Conservation (phyloP, 2,329 filamentous ascomycete genomes). For the Fragosphaeria purpurea region DNA sequence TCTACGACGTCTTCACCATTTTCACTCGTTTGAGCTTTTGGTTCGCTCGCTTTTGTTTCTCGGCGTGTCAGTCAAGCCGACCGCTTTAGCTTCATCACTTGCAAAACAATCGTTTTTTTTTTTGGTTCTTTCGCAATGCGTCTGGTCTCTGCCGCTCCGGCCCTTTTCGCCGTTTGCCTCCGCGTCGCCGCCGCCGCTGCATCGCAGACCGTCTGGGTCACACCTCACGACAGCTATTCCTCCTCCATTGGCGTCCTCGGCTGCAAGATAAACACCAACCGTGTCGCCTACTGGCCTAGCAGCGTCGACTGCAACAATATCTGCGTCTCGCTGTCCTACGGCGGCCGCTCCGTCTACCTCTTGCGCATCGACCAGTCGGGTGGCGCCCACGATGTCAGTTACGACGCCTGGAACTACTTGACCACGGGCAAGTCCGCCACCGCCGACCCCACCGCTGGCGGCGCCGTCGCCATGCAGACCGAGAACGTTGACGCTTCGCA, state of each 20-base stretch:
- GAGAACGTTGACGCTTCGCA: conserved; percentile 32
- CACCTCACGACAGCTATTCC: conserved; percentile 46
- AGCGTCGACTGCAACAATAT: conserved; percentile 42
- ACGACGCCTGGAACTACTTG: conserved; percentile 51
- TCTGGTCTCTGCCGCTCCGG: too few relatives aligned
- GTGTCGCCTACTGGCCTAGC: conserved; percentile 48
- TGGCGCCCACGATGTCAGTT: conserved; percentile 47
- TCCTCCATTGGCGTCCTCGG: conserved; percentile 47
- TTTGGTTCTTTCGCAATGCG: too few relatives aligned
- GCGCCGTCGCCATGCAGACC: conserved; percentile 36
- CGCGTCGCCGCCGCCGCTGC: neutral
- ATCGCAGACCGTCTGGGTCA: conserved; percentile 25
- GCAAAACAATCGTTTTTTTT: too few relatives aligned
- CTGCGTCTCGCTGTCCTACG: conserved; percentile 41
- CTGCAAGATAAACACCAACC: conserved; percentile 50
- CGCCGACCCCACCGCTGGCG: conserved; percentile 35
- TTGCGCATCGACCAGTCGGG: conserved; percentile 45
- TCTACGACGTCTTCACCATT: too few relatives aligned
- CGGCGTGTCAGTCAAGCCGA: too few relatives aligned
- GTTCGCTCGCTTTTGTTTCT: conserved; percentile 7
- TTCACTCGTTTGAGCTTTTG: too few relatives aligned
- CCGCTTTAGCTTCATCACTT: too few relatives aligned
- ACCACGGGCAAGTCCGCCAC: conserved; percentile 36
- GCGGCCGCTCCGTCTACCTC: conserved; percentile 42
- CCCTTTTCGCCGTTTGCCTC: too few relatives aligned